Evolutionary conservation across 2,329 filamentous ascomycete species (phyloP).

Genomic region (Fusarium drepaniforme): DNA sequence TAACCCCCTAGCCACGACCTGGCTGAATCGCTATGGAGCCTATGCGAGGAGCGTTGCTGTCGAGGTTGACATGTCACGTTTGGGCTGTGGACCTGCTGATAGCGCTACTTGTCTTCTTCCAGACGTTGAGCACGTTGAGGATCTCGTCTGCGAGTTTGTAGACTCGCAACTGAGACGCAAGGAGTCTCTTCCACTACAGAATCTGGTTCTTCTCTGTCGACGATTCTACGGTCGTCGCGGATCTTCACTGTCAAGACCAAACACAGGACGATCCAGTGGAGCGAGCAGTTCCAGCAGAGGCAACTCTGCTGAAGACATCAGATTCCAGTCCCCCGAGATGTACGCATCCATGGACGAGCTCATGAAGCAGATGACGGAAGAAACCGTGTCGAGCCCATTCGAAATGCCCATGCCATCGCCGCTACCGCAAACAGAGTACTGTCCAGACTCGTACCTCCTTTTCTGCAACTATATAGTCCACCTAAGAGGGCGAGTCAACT

Average conservation of each 20-base stretch:
- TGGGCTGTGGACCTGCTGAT: constrained; percentile 48
- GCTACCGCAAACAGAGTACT: constrained; percentile 36
- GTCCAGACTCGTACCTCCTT: constrained; percentile 46
- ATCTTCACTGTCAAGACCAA: neutral
- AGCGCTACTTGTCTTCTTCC: constrained; percentile 41
- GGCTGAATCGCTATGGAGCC: constrained; percentile 50
- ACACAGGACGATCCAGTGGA: constrained; percentile 1
- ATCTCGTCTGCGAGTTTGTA: constrained; percentile 46
- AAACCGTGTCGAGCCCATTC: neutral
- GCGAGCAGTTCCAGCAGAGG: constrained; percentile 11
- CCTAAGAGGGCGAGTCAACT: constrained; percentile 47
- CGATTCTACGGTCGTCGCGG: constrained; percentile 48
- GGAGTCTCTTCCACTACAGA: constrained; percentile 40
- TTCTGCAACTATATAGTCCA: constrained; percentile 48
- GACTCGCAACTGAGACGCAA: constrained; percentile 39
- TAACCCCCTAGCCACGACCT: constrained; percentile 51
- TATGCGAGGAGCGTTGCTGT: constrained; percentile 53
- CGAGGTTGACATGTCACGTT: constrained; percentile 56
- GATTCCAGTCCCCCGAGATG: neutral
- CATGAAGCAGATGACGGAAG: neutral
- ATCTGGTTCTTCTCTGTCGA: constrained; percentile 50
- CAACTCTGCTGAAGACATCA: neutral
- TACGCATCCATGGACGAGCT: neutral
- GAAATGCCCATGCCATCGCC: neutral
- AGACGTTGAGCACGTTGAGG: constrained; percentile 41